Conservation (phyloP, 257 asterid genomes). For the Nicotiana benthamiana region DNA sequence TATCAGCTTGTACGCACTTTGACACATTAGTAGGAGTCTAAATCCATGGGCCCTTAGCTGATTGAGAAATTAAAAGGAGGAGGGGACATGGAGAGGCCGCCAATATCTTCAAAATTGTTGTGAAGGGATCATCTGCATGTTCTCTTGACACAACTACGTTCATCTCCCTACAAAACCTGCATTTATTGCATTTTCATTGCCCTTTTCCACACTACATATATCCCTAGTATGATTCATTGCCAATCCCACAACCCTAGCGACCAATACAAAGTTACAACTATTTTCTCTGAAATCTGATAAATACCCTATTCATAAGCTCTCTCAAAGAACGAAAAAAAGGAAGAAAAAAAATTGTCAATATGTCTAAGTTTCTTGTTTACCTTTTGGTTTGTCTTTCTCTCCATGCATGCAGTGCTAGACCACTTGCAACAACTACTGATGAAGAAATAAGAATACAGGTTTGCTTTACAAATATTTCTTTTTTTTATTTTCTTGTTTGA, state of each 20-base stretch:
- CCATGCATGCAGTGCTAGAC: slow-evolving; percentile 67
- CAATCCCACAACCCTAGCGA: neutral
- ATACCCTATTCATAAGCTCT: neutral
- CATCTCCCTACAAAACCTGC: slow-evolving; percentile 36
- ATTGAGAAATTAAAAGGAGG: neutral
- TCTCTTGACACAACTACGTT: slow-evolving; percentile 27
- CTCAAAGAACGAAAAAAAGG: neutral
- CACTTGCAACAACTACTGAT: slow-evolving; percentile 17
- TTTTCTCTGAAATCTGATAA: neutral
- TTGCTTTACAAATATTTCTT: neutral
- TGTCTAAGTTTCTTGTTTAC: slow-evolving; percentile 28
- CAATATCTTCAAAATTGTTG: slow-evolving; percentile 32
- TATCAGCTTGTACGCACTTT: too few relatives aligned
- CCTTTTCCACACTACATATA: slow-evolving; percentile 15
- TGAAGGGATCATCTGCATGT: slow-evolving; percentile 57
- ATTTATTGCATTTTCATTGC: slow-evolving; percentile 44
- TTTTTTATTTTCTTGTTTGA: neutral
- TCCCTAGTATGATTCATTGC: neutral
- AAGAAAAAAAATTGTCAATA: neutral
- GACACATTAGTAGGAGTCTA: neutral
- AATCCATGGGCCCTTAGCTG: neutral
- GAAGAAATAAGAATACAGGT: slow-evolving; percentile 21
- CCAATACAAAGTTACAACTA: neutral
- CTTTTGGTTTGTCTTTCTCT: slow-evolving; percentile 29
- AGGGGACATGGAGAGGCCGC: slow-evolving; percentile 40